Base-by-base conservation (phyloP, 768 basidiomycete genomes). In the Tylopilus vinaceipallidus region DNA sequence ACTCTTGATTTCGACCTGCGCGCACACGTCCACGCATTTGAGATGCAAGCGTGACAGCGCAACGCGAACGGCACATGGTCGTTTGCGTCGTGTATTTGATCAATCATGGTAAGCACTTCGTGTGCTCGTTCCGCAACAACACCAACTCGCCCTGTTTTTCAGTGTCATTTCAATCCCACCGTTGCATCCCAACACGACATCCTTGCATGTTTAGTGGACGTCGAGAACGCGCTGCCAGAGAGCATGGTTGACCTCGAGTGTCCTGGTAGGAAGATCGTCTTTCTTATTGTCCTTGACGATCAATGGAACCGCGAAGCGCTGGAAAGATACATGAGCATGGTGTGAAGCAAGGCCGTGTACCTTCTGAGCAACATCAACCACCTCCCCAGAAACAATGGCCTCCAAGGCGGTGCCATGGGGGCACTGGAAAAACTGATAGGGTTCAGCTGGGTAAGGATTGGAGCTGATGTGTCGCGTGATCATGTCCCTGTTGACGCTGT, bases 301-400 rank as follows among this genome's bases (percentile, higher is more conserved):
- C 71, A 69, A 6, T 80, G 82, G 76, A 77, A 62, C 50, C 70
- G 70, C 10, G 80, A 80, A 11, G 82, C 83, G 4, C 67, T 85
- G 23, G 61, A 74, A 37, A 72, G 77, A 17, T 85, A 88, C 61
- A 82, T 79, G 76, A 66, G 63, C 7, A 75, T n/a, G n/a, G n/a
- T n/a, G n/a, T n/a, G 86, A 10, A 71, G 76, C 40, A 75, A 75
- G 42, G 84, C 84, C 0, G 80, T 79, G 1, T 88, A 87, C 62
- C 67, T 88, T 0, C 86, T 84, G 0, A 82, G 79, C 60, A 87
- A 88, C 55, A 67, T 86, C 30, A 79, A 83, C 33, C 86, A 86
- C 56, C 73, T 87, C 2, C 82, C 82, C 1, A 69, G 67, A 33
- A 84, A 83, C 37, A 86, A 84, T 54, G 83, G 83, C 0, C 65